phyloP scores from a whole-genome alignment of 192 early-diverging fungal species.

The Dissophora ornata region DNA sequence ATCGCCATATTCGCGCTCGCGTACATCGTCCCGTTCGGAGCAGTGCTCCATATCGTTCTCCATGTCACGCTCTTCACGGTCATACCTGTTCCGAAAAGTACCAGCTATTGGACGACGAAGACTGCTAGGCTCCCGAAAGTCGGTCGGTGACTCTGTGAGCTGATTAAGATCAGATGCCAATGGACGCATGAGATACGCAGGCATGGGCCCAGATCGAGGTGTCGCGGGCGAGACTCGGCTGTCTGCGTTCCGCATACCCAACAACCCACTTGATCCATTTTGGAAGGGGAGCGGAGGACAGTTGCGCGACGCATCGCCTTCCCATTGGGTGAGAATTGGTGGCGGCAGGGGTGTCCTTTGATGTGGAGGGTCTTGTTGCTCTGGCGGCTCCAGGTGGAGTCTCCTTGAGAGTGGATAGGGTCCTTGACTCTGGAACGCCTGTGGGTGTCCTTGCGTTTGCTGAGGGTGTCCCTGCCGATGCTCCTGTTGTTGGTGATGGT shows the following conservation, averaged over 20 bases:
- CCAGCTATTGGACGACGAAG: not conserved
- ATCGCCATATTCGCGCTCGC: constrained; percentile 3
- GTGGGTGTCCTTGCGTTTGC: not conserved
- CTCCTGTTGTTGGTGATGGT: constrained; percentile 2
- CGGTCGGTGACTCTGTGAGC: constrained; percentile 20
- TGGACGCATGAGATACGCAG: constrained; percentile 3
- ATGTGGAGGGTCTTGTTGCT: not conserved
- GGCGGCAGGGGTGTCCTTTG: constrained; percentile 10
- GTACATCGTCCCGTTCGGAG: constrained; percentile 22
- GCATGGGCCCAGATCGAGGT: constrained; percentile 23
- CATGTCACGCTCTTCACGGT: constrained; percentile 16
- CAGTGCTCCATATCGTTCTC: constrained; percentile 31
- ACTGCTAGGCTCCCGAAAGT: constrained; percentile 12
- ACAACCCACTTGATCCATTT: constrained; percentile 2
- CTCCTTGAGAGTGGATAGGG: not conserved
- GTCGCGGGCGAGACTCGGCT: constrained; percentile 28
- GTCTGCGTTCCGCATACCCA: constrained; percentile 10
- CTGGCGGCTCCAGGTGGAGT: not conserved
- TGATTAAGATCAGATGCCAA: not conserved
- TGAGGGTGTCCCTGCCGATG: not conserved
- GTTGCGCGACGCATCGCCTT: not conserved
- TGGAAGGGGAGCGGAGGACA: constrained; percentile 18
- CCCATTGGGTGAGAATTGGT: constrained; percentile 32
- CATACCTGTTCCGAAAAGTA: not conserved
- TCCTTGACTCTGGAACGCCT: not conserved